Base-by-base conservation (phyloP, 352 stramenopile genomes). In the Phytopythium cucurbitacearum region DNA sequence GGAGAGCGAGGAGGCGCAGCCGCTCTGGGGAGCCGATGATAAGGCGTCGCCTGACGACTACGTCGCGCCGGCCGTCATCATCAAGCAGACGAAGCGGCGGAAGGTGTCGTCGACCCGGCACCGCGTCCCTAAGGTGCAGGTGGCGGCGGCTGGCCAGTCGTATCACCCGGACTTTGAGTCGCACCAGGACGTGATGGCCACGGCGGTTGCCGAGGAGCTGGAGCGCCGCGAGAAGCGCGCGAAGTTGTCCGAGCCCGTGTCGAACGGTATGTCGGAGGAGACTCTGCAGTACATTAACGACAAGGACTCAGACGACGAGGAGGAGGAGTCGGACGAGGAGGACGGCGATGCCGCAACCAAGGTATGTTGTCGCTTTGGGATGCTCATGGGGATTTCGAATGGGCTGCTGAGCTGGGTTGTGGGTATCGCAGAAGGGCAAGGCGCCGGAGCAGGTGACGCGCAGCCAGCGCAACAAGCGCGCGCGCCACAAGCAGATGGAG, bases 121-220 rank as follows among this genome's bases (percentile, higher is more conserved):
- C 72, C 80, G 81, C 44, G 54, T 93, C 39, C 53, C 77, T n/a
- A 85, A 76, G 53, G 85, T 94, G 15, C 68, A 88, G 51, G 73
- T 94, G 48, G 76, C 85, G 12, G 74, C 67, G 21, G 71, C 77
- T 1, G 85, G 85, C 1, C 85, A 94, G 66, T 94, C 85, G 65
- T 94, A 94, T 65, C 74, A 94, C 65, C 85, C 85, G 10, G 79
- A 91, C 53, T 91, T 91, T 57, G 71, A 81, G 8, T 72, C 81
- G 3, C 85, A 94, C 54, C 80, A 94, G 59, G 82, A 92, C 47
- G 73, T 89, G 7, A 71, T 94, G 55, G 80, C 85, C 9, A 69
- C 85, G 43, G 85, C 85, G 0, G 69, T 91, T 4, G 79, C 80
- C 3, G 52, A 89, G 54, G 78, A 91, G 46, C 59, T 90, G 8